These are phyloP conservation scores for Phytopythium cucurbitacearum DNA, from an alignment of 352 stramenopile species.

Conservation along the genomic window DNA sequence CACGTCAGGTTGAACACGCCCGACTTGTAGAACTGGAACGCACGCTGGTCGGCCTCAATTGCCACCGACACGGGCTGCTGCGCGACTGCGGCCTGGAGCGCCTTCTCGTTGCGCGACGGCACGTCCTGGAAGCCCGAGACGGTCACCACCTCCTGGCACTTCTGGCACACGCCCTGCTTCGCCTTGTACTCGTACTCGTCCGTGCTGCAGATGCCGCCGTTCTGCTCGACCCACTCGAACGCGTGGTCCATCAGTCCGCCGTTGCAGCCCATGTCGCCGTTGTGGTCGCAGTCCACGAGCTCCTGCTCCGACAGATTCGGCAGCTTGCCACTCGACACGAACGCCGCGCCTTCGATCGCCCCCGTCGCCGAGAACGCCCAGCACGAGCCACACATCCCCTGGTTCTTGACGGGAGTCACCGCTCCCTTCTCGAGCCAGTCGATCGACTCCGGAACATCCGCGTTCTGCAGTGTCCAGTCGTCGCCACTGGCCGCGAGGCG, in stretches of 20 bases:
- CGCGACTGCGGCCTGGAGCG: conserved; percentile 86
- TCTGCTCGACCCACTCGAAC: conserved; percentile 90
- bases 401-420: conserved; percentile 97
- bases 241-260: conserved; percentile 95
- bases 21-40: conserved; percentile 97
- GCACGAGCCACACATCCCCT: conserved; percentile 94
- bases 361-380: conserved; percentile 97
- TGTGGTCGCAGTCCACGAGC: conserved; percentile 93
- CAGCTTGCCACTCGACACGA: conserved; percentile 85
- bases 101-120: conserved; percentile 70
- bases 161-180: conserved; percentile 45
- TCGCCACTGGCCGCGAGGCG: conserved; percentile 24
- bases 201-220: conserved; percentile 88
- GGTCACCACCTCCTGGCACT: conserved; percentile 75
- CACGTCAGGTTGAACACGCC: conserved; percentile 86
- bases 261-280: conserved; percentile 91
- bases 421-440: conserved; percentile 92
- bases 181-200: conserved; percentile 91
- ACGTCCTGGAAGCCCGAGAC: conserved; percentile 90
- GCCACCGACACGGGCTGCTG: conserved; percentile 93
- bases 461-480: conserved; percentile 1
- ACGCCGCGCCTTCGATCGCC: conserved; percentile 94
- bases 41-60: conserved; percentile 92
- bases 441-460: conserved; percentile 57
- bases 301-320: conserved; percentile 93